Base-by-base conservation (phyloP, 1,284 basidiomycete genomes). In the Heterobasidion occidentale region DNA sequence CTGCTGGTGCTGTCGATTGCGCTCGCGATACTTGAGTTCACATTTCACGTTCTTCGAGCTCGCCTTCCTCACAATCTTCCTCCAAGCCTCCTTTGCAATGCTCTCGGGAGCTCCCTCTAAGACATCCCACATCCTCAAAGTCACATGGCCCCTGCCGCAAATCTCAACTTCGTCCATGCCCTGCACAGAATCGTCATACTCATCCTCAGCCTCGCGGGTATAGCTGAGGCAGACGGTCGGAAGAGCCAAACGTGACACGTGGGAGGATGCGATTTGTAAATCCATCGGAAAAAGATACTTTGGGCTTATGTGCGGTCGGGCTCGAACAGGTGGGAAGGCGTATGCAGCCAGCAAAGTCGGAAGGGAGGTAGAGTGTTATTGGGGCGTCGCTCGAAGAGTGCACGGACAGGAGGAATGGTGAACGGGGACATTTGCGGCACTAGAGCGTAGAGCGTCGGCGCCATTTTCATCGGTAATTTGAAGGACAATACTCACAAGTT, bases 101-200 rank as follows among this genome's bases (percentile, higher is more conserved):
- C 57, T 76, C 80, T 90, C 87, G 12, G 85, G 80, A 52, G 79
- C 74, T 58, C 78, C 75, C 12, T 81, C 79, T 60, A 78, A 75
- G 57, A 86, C 77, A 65, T 90, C 85, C 88, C 88, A 90, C 86
- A 89, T 88, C 36, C 83, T 80, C 68, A 90, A 86, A 3, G 75
- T 78, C 55, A 90, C 76, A 42, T 67, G 70, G 9, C 87, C 87
- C 14, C 64, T 63, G 20, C 86, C 86, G 51, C 72, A 70, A 4
- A 90, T 75, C 48, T 82, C 69, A 47, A 88, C 79, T 62, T 83
- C 78, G 64, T 90, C 88, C 56, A 74, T 72, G 35, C 70, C 49
- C 1, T 5, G n/a, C n/a, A n/a, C 11, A 42, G 5, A 11, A 7
- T 11, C 38, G n/a, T 42, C n/a, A n/a, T 42, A 8, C 38, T 42